Base-by-base conservation (phyloP, 2,329 filamentous ascomycete genomes). In the Hymenoscyphus occultus region DNA sequence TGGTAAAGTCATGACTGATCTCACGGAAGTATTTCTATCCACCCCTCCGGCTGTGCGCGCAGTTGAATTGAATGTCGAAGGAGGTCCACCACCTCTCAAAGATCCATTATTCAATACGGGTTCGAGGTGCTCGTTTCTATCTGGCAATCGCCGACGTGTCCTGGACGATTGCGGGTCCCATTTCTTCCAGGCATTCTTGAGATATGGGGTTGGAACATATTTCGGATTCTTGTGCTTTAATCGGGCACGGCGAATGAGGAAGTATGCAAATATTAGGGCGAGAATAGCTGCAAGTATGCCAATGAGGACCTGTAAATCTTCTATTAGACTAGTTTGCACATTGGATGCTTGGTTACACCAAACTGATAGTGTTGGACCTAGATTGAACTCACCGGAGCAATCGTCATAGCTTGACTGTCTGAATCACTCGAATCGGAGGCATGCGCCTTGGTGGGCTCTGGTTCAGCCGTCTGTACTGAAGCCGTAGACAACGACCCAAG, bases 1-100 rank as follows among this genome's bases (percentile, higher is more conserved):
- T 0, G 95, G 95, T 2, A 99, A 80, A 0, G 95, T 98, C 84
- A 97, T 95, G 64, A 98, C 88, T n/a, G 92, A 96, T 63, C 94
- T 89, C 57, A 98, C 83, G 9, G 92, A 96, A 0, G 91, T 93
- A 72, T 94, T 90, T 39, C 94, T 86, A 74, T 94, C 91, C 13
- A 97, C 86, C 3, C 78, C 80, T 31, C 69, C 72, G 0, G 76
- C 64, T 14, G 62, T 57, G 14, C 48, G 48, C 31, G 35, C 45
- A 31, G 32, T 16, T 14, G 62, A 28, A 63, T 64, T 64, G n/a
- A 66, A 64, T 3, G 67, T 67, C 2, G 67, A 60, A 10, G 69
- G 63, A 19, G 68, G 64, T 13, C 59, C 48, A 13, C 61, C 56
- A 14, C 65, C 62, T 45, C 66, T 59, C 28, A n/a, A 51, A n/a